These are phyloP conservation scores for Globisporangium radiosum DNA, from an alignment of 352 stramenopile genomes.

Conservation along the genomic window DNA sequence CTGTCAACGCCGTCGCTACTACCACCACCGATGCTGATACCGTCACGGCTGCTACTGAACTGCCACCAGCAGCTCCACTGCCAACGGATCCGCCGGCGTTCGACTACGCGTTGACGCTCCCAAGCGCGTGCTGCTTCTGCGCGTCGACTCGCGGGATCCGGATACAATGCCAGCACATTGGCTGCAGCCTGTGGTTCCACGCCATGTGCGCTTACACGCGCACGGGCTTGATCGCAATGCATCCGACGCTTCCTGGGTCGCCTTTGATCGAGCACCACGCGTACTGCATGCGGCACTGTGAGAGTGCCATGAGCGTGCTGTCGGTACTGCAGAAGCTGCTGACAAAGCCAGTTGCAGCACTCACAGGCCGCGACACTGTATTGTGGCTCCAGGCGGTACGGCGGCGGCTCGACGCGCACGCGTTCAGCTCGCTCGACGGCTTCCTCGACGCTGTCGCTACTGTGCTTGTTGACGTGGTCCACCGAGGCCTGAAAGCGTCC, in stretches of 20 bases:
- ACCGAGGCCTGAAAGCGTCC: constrained; percentile 37
- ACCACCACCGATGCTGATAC: neutral
- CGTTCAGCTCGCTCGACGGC: constrained; percentile 30
- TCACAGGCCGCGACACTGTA: constrained; percentile 46
- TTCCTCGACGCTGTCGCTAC: constrained; percentile 35
- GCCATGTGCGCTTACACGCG: constrained; percentile 40
- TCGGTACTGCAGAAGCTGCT: constrained; percentile 47
- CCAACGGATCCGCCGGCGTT: constrained; percentile 7
- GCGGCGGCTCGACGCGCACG: constrained; percentile 28
- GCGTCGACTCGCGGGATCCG: constrained; percentile 24
- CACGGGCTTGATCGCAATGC: constrained; percentile 30
- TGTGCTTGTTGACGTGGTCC: constrained; percentile 42
- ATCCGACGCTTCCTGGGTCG: constrained; percentile 3
- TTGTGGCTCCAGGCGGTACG: constrained; percentile 36
- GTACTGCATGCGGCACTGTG: constrained; percentile 63
- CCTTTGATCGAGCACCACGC: constrained; percentile 39
- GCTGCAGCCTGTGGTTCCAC: constrained; percentile 61
- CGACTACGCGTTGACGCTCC: constrained; percentile 10
- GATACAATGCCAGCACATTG: constrained; percentile 49
- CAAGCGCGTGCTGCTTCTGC: constrained; percentile 48
- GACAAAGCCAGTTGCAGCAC: constrained; percentile 37
- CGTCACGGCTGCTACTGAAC: neutral
- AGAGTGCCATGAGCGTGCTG: constrained; percentile 27
- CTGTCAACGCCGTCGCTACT: neutral
- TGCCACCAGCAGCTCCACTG: constrained; percentile 5